Conservation (phyloP, 2,329 filamentous ascomycete genomes). For the Xylariales sp. region DNA sequence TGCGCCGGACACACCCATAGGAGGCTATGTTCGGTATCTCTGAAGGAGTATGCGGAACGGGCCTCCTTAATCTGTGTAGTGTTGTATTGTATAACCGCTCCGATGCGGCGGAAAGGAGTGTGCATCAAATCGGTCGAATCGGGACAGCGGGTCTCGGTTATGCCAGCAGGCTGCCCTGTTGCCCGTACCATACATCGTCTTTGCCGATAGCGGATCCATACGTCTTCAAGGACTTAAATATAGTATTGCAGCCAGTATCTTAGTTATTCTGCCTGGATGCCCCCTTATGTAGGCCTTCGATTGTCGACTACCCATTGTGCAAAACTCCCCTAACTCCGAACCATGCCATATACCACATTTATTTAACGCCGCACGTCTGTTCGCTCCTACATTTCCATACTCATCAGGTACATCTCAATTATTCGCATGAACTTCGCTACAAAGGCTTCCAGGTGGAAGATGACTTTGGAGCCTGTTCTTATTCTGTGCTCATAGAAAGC, state of each 20-base stretch:
- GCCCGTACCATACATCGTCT: slow-evolving; percentile 3
- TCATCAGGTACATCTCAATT: slow-evolving; percentile 90
- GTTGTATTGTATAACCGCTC: neutral
- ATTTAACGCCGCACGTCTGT: slow-evolving; percentile 7
- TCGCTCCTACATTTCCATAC: slow-evolving; percentile 73
- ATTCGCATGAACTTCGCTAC: slow-evolving; percentile 99
- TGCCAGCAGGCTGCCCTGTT: neutral
- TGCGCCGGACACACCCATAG: slow-evolving; percentile 8
- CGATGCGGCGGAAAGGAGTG: slow-evolving; percentile 32
- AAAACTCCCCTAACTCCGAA: slow-evolving; percentile 39
- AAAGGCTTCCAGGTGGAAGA: slow-evolving; percentile 98
- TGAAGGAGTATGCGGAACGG: slow-evolving; percentile 5
- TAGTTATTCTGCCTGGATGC: neutral
- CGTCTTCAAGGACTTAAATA: neutral
- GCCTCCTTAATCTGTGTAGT: slow-evolving; percentile 15
- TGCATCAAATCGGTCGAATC: slow-evolving; percentile 1
- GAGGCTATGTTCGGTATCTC: slow-evolving; percentile 15
- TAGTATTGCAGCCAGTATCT: slow-evolving; percentile 13
- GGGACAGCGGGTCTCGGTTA: slow-evolving; percentile 30
- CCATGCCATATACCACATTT: slow-evolving; percentile 25
- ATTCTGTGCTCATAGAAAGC: slow-evolving; percentile 98
- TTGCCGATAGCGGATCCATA: slow-evolving; percentile 31
- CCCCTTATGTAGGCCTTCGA: slow-evolving; percentile 6
- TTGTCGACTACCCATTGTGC: slow-evolving; percentile 11
- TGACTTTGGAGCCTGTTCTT: slow-evolving; percentile 91